Conservation (phyloP, 2,329 filamentous ascomycete genomes). For the Colletotrichum sp. region DNA sequence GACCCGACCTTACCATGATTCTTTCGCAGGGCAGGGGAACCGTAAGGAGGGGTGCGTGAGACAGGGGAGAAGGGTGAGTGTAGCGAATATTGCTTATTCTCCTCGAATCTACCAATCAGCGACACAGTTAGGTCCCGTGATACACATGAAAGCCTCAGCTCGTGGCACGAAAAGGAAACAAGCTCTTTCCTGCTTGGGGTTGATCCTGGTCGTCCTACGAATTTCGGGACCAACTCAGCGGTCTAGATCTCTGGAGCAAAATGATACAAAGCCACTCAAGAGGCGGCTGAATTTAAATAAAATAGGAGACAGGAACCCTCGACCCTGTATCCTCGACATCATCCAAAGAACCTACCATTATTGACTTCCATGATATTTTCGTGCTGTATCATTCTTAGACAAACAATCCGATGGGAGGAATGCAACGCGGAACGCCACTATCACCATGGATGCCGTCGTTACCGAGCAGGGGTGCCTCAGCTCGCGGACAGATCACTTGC, state of each 20-base stretch:
- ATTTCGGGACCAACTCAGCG: background rate
- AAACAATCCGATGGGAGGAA: background rate
- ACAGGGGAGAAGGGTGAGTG: background rate
- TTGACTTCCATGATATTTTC: background rate
- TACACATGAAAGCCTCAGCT: background rate
- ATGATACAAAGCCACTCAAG: background rate
- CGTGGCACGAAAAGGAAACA: conserved; percentile 1
- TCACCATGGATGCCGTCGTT: background rate
- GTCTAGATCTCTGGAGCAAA: background rate
- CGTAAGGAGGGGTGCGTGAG: background rate
- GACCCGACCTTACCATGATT: background rate
- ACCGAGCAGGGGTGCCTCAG: conserved; percentile 2
- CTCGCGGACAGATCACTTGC: background rate
- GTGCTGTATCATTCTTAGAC: background rate
- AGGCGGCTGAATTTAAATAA: background rate
- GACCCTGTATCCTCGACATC: background rate
- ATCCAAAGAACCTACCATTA: background rate
- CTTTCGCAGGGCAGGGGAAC: background rate
- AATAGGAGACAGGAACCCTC: background rate
- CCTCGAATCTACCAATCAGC: background rate
- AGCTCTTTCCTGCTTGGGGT: background rate
- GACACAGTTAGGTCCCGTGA: background rate
- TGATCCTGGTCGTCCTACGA: background rate
- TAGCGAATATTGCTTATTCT: conserved; percentile 8
- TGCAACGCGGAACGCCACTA: background rate